A percentile compares a stretch with the other conserved stretches of the same genome.
Evolutionary conservation across 2,329 filamentous ascomycete species (phyloP).

Genomic region (Daldinia sp.): DNA sequence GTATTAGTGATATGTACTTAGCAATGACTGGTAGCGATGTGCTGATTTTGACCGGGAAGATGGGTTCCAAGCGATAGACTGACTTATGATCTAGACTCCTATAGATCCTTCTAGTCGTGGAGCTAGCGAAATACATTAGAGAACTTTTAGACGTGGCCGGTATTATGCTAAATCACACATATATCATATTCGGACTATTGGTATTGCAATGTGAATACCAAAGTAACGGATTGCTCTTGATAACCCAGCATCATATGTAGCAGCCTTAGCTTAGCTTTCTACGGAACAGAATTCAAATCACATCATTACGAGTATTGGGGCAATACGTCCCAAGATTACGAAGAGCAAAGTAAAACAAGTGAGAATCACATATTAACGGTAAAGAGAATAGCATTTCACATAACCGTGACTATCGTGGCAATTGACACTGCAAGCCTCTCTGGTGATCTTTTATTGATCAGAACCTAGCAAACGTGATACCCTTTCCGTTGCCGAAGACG

Average conservation of each 20-base stretch:
- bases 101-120: too few species aligned
- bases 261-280: neutral
- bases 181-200: too few species aligned
- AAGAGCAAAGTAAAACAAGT: neutral
- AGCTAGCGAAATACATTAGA: too few species aligned
- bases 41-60: neutral
- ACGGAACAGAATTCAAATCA: neutral
- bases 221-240: too few species aligned
- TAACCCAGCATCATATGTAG: too few species aligned
- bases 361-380: neutral
- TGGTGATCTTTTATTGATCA: constrained; percentile 48
- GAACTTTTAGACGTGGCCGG: too few species aligned
- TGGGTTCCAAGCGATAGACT: neutral
- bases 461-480: constrained; percentile 46
- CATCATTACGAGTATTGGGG: neutral
- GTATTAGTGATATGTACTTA: neutral
- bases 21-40: too few species aligned
- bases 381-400: neutral
- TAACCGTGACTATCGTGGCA: neutral
- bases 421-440: constrained; percentile 33
- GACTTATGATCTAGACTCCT: too few species aligned
- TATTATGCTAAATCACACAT: too few species aligned
- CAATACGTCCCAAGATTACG: neutral
- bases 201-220: too few species aligned
- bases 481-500: constrained; percentile 47